Evolutionary conservation across 176 grass and related monocot species (phyloP).

Genomic region (Avena insularis): DNA sequence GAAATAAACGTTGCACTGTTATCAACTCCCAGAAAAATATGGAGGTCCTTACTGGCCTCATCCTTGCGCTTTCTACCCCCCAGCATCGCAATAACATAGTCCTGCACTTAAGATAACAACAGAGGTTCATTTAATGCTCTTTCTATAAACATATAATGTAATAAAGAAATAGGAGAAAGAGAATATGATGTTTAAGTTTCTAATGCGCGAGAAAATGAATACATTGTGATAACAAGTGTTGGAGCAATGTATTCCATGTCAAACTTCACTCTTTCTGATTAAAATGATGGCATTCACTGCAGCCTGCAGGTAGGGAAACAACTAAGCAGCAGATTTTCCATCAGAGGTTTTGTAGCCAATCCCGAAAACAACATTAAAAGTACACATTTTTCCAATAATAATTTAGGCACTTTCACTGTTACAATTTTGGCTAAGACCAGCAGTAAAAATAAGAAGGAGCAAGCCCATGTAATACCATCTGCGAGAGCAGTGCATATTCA

Average conservation of each 20-base stretch:
- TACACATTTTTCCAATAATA: not conserved
- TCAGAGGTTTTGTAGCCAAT: not conserved
- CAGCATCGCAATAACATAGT: slow-evolving; percentile 71
- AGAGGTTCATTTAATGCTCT: slow-evolving; percentile 32
- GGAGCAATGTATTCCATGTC: slow-evolving; percentile 24
- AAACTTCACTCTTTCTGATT: not conserved
- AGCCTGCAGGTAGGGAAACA: not conserved
- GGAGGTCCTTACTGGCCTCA: slow-evolving; percentile 48
- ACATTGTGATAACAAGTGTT: not conserved
- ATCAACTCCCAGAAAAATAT: slow-evolving; percentile 60
- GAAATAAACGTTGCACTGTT: slow-evolving; percentile 59
- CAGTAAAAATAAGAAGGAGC: slow-evolving; percentile 1
- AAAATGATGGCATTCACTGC: not conserved
- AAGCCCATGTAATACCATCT: not conserved
- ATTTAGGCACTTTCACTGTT: not conserved
- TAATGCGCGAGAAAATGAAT: slow-evolving; percentile 1
- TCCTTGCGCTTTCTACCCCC: slow-evolving; percentile 54
- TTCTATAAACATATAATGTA: slow-evolving; percentile 12
- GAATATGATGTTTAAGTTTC: slow-evolving; percentile 10
- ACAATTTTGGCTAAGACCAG: not conserved
- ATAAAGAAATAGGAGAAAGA: slow-evolving; percentile 16
- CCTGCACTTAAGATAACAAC: slow-evolving; percentile 68
- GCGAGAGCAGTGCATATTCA: not conserved
- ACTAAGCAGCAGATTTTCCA: slow-evolving; percentile 1
- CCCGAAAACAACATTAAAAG: not conserved